Evolutionary conservation across 495 filamentous ascomycete genomes (phyloP), one percentile per base, ranked within the genome.

Genomic region (Sabuloglossum arenarium): DNA sequence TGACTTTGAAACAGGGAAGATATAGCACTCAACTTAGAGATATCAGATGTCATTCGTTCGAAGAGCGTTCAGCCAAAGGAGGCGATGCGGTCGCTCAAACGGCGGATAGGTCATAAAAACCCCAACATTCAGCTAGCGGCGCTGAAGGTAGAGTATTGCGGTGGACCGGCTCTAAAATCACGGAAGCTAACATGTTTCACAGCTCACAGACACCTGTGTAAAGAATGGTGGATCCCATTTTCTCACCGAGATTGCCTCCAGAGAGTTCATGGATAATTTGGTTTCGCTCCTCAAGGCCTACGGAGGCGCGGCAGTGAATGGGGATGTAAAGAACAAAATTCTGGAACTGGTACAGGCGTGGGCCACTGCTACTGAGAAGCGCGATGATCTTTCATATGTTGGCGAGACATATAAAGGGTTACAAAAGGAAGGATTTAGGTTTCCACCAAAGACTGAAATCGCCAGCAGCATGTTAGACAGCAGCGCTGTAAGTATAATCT

Each of bases 221-320:
- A 98, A 98, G 69, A 98, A 98, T 69, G 91, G 91, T 25, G 91
- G 91, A 46, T 79, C 82, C n/a, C 91, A 98, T 69, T 98, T 98
- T 64, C 79, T 98, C 45, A 74, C 80, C 52, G 91, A 97, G 69
- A 89, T 98, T 58, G 90, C 91, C 14, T 94, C 89, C 1, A 79
- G 90, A 56, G 91, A 98, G 70, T 98, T 97, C 61, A 93, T 98
- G 86, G 91, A 97, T 67, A 96, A 94, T 62, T 69, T 97, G 31
- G 85, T 88, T 10, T 94, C 88, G 19, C 72, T 98, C 6, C 72
- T 97, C 39, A 91, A 90, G 65, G 80, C 78, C 6, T 78, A 81
- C 29, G 86, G 86, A 39, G 78, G 78, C 21, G 80, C 79, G 29
- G 79, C 84, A 11, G 74, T 89, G 28, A 94, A 95, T 64, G 68